Percentiles rank a stretch among this genome's conserved stretches.
These are phyloP conservation scores for Nicotiana knightiana DNA, from an alignment of 257 asterid species.

Conservation along the genomic window DNA sequence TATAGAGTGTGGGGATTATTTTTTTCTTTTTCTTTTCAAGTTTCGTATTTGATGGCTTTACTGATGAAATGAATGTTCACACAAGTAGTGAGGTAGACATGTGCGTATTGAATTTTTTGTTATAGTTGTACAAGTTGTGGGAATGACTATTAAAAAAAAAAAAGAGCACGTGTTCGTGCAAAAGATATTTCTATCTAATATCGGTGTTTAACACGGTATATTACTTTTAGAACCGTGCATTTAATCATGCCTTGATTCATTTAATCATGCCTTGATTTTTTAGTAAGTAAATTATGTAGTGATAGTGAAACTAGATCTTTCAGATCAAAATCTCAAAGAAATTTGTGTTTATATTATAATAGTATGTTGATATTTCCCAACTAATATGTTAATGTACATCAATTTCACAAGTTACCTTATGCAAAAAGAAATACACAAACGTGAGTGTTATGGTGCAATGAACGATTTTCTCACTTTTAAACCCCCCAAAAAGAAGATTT, in stretches of 20 bases:
- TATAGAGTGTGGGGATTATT: background rate
- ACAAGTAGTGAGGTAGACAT: slow-evolving; percentile 19
- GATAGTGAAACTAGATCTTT: background rate
- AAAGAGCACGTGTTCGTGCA: slow-evolving; percentile 51
- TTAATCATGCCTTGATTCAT: background rate
- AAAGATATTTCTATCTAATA: slow-evolving; percentile 31
- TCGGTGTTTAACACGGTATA: background rate
- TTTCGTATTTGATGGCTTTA: background rate
- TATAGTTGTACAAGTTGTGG: background rate
- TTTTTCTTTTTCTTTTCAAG: background rate
- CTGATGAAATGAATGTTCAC: background rate
- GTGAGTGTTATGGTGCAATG: slow-evolving; percentile 26
- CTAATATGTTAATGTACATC: background rate
- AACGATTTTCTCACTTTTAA: slow-evolving; percentile 5
- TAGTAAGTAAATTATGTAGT: background rate
- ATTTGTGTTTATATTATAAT: background rate
- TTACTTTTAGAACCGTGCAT: background rate
- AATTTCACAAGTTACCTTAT: background rate
- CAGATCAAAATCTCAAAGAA: background rate
- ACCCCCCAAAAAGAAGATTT: too few relatives aligned
- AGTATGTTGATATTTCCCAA: background rate
- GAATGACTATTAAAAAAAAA: slow-evolving; percentile 12
- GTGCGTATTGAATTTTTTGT: background rate
- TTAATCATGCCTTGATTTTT: background rate
- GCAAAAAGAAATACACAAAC: slow-evolving; percentile 18